Conservation (phyloP, 2,329 filamentous ascomycete genomes). For the Sporothrix euskadiensis region DNA sequence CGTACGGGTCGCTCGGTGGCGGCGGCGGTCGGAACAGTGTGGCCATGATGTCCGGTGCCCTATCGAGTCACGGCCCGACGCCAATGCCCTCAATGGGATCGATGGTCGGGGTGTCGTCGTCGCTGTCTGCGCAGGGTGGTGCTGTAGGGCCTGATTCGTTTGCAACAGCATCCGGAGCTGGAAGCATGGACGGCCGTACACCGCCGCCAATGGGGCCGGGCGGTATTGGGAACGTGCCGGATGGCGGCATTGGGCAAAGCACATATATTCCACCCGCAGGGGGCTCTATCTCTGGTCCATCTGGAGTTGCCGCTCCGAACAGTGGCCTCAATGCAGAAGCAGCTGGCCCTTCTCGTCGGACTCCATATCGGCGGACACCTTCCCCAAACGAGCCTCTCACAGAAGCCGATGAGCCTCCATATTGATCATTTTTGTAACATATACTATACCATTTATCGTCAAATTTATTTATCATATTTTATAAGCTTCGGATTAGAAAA, state of each 20-base stretch:
- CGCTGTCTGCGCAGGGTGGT: background rate
- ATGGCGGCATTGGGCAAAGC: background rate
- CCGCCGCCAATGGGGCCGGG: background rate
- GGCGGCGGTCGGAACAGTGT: background rate
- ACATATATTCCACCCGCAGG: background rate
- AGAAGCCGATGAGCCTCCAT: background rate
- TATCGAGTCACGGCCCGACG: background rate
- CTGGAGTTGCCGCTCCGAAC: background rate
- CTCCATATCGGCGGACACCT: constrained; percentile 15
- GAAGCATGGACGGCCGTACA: background rate
- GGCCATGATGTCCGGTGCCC: constrained; percentile 14
- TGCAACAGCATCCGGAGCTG: background rate
- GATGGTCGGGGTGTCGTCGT: background rate
- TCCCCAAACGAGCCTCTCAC: constrained; percentile 22
- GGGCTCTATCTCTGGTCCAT: background rate
- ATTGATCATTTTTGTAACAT: background rate
- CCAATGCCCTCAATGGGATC: background rate
- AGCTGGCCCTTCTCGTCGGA: constrained; percentile 7
- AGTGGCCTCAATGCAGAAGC: background rate
- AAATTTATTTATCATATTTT: background rate
- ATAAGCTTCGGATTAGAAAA: background rate
- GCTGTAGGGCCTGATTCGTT: background rate
- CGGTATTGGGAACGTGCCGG: background rate
- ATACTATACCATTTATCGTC: background rate
- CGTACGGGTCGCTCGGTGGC: constrained; percentile 8